These are phyloP conservation scores for Haplographium delicatum DNA, from an alignment of 495 filamentous ascomycete species.

Conservation along the genomic window DNA sequence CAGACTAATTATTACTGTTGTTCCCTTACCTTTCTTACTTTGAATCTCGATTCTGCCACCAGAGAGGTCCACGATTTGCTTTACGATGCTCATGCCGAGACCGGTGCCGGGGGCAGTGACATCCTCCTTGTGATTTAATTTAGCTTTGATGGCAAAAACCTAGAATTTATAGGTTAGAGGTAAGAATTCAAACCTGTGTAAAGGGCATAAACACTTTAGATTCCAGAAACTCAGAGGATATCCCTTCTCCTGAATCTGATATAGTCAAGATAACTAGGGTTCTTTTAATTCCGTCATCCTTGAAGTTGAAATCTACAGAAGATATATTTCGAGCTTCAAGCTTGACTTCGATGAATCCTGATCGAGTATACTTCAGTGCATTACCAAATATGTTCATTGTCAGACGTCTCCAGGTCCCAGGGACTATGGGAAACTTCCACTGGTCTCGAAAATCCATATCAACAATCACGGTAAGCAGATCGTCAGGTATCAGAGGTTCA, in stretches of 20 bases:
- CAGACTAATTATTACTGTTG: conserved; percentile 16
- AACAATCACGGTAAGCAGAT: conserved; percentile 10
- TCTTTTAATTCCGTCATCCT: not conserved
- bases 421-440: conserved; percentile 32
- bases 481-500: not conserved
- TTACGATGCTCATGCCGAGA: conserved; percentile 62
- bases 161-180: conserved; percentile 28
- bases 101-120: conserved; percentile 32
- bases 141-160: conserved; percentile 8
- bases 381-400: conserved; percentile 82
- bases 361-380: conserved; percentile 69
- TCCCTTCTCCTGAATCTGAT: conserved; percentile 41
- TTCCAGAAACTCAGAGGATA: conserved; percentile 59
- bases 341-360: conserved; percentile 51
- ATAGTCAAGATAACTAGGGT: conserved; percentile 18
- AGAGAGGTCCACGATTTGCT: conserved; percentile 55
- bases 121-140: conserved; percentile 13
- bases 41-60: conserved; percentile 52
- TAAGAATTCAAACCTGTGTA: conserved; percentile 59
- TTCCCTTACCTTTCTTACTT: conserved; percentile 16
- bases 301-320: not conserved
- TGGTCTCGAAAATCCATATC: conserved; percentile 16
- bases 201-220: conserved; percentile 64
- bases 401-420: conserved; percentile 59
- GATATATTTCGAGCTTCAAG: conserved; percentile 6